A percentile compares a stretch with the other conserved stretches of the same genome.
Evolutionary conservation across 2,329 filamentous ascomycete genomes (phyloP).

Genomic region (Didymella keratinophila): DNA sequence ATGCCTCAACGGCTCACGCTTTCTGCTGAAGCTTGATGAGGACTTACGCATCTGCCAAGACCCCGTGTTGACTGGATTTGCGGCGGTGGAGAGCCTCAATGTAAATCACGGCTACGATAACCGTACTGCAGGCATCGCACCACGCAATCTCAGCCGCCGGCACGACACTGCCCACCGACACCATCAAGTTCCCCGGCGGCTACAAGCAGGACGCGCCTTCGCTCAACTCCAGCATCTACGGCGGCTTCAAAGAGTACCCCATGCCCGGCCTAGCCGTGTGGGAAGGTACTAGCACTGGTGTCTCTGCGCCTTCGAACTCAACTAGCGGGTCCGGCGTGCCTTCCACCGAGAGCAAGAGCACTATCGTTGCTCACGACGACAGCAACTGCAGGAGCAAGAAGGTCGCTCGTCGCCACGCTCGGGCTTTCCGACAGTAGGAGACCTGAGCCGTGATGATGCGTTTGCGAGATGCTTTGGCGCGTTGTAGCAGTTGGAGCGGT

Average conservation of each 20-base stretch:
- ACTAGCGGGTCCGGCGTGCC: background rate
- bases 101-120: background rate
- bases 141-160: constrained; percentile 20
- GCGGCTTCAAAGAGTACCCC: background rate
- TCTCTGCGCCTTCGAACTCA: background rate
- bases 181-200: constrained; percentile 52
- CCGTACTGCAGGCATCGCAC: background rate
- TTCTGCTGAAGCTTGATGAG: background rate
- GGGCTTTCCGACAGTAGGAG: background rate
- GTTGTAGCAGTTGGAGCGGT: background rate
- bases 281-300: background rate
- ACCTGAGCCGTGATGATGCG: background rate
- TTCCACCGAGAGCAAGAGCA: background rate
- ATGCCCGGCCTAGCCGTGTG: background rate
- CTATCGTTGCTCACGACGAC: background rate
- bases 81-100: constrained; percentile 8
- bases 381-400: background rate
- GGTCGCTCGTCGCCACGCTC: background rate
- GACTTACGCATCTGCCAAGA: background rate
- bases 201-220: constrained; percentile 42
- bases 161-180: constrained; percentile 35
- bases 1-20: background rate
- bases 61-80: background rate
- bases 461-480: background rate
- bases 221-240: background rate